Evolutionary conservation across 2,329 filamentous ascomycete species (phyloP), one percentile per base, ranked within the genome.

Genomic region (Nakataea oryzae): DNA sequence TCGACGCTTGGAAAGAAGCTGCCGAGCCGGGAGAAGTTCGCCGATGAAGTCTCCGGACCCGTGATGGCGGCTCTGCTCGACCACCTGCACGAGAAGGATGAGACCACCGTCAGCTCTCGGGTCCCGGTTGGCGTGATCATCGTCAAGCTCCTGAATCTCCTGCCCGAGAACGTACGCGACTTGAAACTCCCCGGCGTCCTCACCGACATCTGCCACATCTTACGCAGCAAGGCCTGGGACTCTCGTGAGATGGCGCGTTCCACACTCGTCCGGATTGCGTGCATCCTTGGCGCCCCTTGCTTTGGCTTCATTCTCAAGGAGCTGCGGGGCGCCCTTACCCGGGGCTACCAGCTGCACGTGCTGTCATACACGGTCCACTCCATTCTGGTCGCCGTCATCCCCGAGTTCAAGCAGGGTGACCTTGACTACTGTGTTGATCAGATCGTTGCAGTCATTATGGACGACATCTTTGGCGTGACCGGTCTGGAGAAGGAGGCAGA

Each of bases 401-500:
- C 91, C 12, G 80, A 85, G 2, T 89, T 91, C 69, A 79, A 85
- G 54, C 86, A 91, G 24, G 95, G 96, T 28, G 91, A 93, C 67
- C 78, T 99, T 32, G 91, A 99, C 70, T 93, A 97, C 71, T 96
- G 93, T 70, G 78, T 97, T 11, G 78, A 83, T 3, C 82, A 88
- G 13, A 86, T 97, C 56, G 86, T 96, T 57, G 82, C 85, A 1
- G 85, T 99, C 56, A 88, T 97, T 66, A 95, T 99, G 90, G 95
- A 99, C 70, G 96, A 99, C 71, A 95, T 96, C 14, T 99, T 99
- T 70, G 96, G 96, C 32, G 85, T 86, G 7, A 89, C 89, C 41
- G 95, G 95, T 2, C 90, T 96, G 75, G 93, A 99, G 71, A 99
- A 99, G 74, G 95, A 99, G 69, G 93, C 93, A 0, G 92, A 97